Base-by-base conservation (phyloP, 2,329 filamentous ascomycete species). In the Aureobasidium vineae region DNA sequence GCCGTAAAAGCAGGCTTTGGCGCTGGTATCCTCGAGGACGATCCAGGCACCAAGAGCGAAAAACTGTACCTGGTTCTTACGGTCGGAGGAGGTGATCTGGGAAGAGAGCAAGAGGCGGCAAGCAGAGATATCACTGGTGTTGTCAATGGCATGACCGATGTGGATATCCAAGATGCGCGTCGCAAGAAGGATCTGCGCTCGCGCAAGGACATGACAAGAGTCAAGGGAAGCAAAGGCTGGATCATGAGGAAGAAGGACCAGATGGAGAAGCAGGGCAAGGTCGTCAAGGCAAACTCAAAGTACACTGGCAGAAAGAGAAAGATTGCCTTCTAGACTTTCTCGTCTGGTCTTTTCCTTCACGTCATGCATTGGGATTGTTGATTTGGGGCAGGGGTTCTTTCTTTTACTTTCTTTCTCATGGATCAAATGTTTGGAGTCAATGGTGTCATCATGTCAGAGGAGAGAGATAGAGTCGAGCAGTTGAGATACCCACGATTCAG, bases 51-150 rank as follows among this genome's bases (percentile, higher is more conserved):
- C 43, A 99, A 99, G 84, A 97, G 93, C 75, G 87, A 89, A 71
- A 99, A 99, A 82, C 82, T 96, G n/a, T 99, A 99, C 76, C 83
- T 99, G 2, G 94, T 99, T 0, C 80, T 99, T 38, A 97, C 92
- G 0, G 95, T 97, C 1, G 95, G 94, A 38, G 84, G 85, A 1
- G 89, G 90, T 10, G 84, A 85, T 56, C 68, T 85, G 53, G 77
- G 75, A 56, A 57, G 31, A 43, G 56, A 61, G 26, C 50, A 67
- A 21, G 52, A 26, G 10, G 75, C 80, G 50, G 47, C 65, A 23
- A 93, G 97, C 75, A 63, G 56, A 40, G 93, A 97, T 75, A 97
- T 99, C 70, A 97, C 93, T 0, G 90, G 91, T 6, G 90, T 97
- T 3, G 92, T 99, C 15, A 85, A 88, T 68, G 91, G 90, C 1